Percentiles rank a stretch among this genome's conserved stretches.
phyloP scores from a whole-genome alignment of 345 rosid genomes.

The Hirschfeldia incana region DNA sequence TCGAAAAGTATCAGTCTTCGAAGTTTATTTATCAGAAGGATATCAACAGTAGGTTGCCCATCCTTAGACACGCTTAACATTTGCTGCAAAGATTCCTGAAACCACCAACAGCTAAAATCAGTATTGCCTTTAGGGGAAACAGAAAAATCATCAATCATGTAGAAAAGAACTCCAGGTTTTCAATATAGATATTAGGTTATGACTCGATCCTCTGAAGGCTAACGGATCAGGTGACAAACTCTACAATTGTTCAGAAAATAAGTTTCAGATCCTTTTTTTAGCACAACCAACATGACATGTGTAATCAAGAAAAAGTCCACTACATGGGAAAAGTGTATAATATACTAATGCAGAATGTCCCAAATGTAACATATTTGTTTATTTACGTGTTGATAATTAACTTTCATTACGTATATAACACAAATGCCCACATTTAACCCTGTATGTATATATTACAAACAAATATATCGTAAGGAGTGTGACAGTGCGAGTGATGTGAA shows the following conservation, averaged over 20 bases:
- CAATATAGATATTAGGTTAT: constrained; percentile 6
- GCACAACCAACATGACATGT: neutral
- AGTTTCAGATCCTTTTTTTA: constrained; percentile 12
- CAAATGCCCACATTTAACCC: neutral
- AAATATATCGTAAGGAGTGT: neutral
- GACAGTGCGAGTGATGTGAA: neutral
- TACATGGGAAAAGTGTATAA: constrained; percentile 12
- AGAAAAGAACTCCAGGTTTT: neutral
- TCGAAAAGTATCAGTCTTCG: constrained; percentile 72
- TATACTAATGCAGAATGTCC: constrained; percentile 4
- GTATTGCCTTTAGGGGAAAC: constrained; percentile 2
- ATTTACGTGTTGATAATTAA: neutral
- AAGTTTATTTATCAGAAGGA: constrained; percentile 79
- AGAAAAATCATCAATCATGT: constrained; percentile 1
- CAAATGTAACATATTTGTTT: neutral
- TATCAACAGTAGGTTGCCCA: constrained; percentile 66
- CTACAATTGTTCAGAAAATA: neutral
- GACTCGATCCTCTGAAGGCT: constrained; percentile 5
- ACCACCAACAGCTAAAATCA: constrained; percentile 17
- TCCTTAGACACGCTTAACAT: constrained; percentile 46
- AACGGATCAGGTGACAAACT: constrained; percentile 15
- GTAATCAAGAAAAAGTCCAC: neutral
- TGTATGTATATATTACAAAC: neutral
- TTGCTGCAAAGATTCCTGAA: constrained; percentile 64
- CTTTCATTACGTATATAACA: neutral